These are phyloP conservation scores for Effrenium voratum DNA, from an alignment of 73 alveolate species.

Conservation along the genomic window DNA sequence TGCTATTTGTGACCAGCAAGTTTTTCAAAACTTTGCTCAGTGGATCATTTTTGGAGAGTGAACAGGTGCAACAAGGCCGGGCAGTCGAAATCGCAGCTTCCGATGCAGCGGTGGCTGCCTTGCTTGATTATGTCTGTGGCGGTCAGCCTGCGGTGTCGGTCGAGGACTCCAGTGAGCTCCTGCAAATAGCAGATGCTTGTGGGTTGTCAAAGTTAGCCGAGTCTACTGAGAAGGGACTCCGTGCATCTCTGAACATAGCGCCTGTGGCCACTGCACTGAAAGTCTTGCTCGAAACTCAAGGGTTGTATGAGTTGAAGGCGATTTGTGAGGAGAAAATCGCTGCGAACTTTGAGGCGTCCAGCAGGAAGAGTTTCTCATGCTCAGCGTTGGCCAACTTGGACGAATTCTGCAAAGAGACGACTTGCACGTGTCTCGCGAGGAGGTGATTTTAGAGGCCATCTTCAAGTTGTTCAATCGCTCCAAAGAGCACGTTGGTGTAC, in stretches of 20 bases:
- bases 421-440: slow-evolving; percentile 31
- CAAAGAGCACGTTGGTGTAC: neutral
- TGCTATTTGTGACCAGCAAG: neutral
- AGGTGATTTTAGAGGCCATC: neutral
- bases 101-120: neutral
- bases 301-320: neutral
- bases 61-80: neutral
- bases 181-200: slow-evolving; percentile 13
- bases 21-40: slow-evolving; percentile 1
- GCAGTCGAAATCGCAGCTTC: slow-evolving; percentile 13
- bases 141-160: neutral
- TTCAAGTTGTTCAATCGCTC: neutral
- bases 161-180: neutral
- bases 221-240: neutral
- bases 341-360: neutral
- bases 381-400: neutral
- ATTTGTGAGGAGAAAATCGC: slow-evolving; percentile 20
- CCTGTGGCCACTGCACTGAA: neutral
- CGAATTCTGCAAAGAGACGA: slow-evolving; percentile 23
- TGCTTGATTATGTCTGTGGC: slow-evolving; percentile 23
- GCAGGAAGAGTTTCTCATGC: neutral
- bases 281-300: neutral
- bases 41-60: neutral
- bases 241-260: neutral
- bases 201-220: neutral